phyloP scores from a whole-genome alignment of 2,329 filamentous ascomycete genomes.

The Neopestalotiopsis rosae region DNA sequence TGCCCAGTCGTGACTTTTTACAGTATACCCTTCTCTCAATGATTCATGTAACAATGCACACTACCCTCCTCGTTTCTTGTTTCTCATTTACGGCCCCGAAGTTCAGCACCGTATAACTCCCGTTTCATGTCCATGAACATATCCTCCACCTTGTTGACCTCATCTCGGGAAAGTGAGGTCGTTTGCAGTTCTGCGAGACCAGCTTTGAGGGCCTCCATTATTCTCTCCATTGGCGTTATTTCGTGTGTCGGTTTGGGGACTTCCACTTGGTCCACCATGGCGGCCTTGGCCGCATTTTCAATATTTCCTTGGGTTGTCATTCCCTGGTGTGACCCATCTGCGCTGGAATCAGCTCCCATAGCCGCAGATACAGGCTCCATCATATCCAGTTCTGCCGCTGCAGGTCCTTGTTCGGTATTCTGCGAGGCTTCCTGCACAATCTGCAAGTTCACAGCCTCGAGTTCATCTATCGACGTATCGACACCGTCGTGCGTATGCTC shows the following conservation, averaged over 20 bases:
- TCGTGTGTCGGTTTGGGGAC: constrained; percentile 24
- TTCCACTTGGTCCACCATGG: constrained; percentile 22
- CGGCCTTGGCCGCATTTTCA: background rate
- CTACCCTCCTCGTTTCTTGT: background rate
- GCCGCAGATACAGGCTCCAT: constrained; percentile 24
- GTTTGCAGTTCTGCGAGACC: constrained; percentile 65
- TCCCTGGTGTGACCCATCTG: constrained; percentile 24
- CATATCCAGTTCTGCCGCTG: background rate
- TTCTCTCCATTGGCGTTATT: constrained; percentile 47
- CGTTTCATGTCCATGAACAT: constrained; percentile 79
- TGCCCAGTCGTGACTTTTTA: constrained; percentile 6
- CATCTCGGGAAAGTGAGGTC: constrained; percentile 65
- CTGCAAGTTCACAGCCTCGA: constrained; percentile 36
- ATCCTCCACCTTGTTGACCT: constrained; percentile 76
- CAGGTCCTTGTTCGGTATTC: constrained; percentile 26
- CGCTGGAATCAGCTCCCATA: constrained; percentile 31
- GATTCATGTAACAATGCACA: background rate
- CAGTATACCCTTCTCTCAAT: constrained; percentile 1
- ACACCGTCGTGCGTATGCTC: background rate
- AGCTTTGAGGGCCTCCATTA: constrained; percentile 58
- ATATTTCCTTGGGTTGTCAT: constrained; percentile 1
- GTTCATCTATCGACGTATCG: constrained; percentile 30
- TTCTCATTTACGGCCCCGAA: constrained; percentile 48
- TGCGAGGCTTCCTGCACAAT: constrained; percentile 38
- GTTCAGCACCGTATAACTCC: constrained; percentile 74